These are phyloP conservation scores for Trichosporon sp. DNA, from an alignment of 1,284 basidiomycete genomes.

Conservation along the genomic window DNA sequence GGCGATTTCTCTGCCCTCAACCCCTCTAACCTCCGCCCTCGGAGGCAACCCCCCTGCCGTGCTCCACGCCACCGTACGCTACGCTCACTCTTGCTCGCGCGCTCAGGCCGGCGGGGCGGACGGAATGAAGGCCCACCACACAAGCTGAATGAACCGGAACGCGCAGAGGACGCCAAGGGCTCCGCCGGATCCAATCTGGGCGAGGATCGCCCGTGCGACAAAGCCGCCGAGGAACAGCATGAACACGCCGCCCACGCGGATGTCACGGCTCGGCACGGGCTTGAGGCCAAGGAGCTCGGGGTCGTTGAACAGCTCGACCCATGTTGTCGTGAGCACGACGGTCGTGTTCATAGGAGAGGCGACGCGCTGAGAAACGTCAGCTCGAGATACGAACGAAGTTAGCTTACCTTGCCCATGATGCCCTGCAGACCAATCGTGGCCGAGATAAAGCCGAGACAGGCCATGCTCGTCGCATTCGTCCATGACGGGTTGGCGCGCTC, in stretches of 20 bases:
- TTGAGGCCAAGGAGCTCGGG: conserved; percentile 60
- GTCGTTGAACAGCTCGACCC: conserved; percentile 78
- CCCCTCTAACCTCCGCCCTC: too few relatives aligned
- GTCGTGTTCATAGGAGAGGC: conserved; percentile 48
- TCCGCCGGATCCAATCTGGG: conserved; percentile 26
- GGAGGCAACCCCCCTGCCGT: too few relatives aligned
- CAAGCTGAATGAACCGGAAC: conserved; percentile 58
- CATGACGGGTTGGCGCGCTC: conserved; percentile 56
- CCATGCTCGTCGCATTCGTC: conserved; percentile 61
- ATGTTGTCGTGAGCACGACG: conserved; percentile 62
- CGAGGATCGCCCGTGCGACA: conserved; percentile 60
- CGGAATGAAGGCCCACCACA: conserved; percentile 65
- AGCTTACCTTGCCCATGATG: conserved; percentile 65
- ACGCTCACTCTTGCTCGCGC: not conserved
- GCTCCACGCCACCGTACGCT: too few relatives aligned
- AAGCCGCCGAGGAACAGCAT: conserved; percentile 70
- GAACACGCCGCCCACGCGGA: conserved; percentile 62
- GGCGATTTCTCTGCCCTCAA: too few relatives aligned
- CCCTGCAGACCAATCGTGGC: conserved; percentile 67
- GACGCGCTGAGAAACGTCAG: conserved; percentile 41
- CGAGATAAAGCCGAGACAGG: conserved; percentile 71
- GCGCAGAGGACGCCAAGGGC: conserved; percentile 62
- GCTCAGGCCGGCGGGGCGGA: not conserved
- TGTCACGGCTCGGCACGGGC: conserved; percentile 60
- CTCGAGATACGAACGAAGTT: too few relatives aligned